Percentiles rank a stretch among this genome's conserved stretches.
These are phyloP conservation scores for Groenewaldozyma auringiensis DNA, from an alignment of 1,139 yeast species.

Conservation along the genomic window DNA sequence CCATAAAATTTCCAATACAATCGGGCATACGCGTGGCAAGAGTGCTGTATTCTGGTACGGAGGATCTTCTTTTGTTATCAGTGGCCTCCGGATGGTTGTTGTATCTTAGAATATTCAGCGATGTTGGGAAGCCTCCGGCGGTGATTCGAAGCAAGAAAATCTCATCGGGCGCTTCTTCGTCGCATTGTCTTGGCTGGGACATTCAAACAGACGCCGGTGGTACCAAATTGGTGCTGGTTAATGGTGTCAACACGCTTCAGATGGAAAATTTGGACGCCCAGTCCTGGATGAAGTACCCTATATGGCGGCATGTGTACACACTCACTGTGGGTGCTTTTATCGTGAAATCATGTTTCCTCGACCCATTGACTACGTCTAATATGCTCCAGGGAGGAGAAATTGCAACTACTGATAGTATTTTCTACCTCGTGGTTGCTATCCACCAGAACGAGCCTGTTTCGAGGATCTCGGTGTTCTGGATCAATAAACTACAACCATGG, in stretches of 20 bases:
- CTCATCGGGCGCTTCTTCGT: not conserved
- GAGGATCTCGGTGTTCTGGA: not conserved
- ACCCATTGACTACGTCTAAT: not conserved
- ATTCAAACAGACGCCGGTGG: not conserved
- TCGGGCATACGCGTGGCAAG: not conserved
- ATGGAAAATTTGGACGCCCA: not conserved
- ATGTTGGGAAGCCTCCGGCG: not conserved
- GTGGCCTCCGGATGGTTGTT: slow-evolving; percentile 5
- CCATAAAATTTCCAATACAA: not conserved
- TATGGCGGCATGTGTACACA: not conserved
- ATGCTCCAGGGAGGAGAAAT: not conserved
- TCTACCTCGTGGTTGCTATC: not conserved
- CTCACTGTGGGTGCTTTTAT: not conserved
- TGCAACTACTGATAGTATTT: not conserved
- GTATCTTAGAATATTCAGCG: not conserved
- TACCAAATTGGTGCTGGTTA: not conserved
- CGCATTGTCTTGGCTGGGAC: not conserved
- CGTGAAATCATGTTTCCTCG: not conserved
- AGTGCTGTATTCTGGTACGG: not conserved
- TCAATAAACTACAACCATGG: not conserved
- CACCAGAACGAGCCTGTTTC: not conserved
- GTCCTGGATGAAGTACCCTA: not conserved
- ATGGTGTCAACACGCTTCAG: not conserved
- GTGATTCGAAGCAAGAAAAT: not conserved
- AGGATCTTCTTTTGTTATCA: slow-evolving; percentile 3